These are phyloP conservation scores for Ophiostoma quercus DNA, from an alignment of 2,329 filamentous ascomycete species.

Conservation along the genomic window DNA sequence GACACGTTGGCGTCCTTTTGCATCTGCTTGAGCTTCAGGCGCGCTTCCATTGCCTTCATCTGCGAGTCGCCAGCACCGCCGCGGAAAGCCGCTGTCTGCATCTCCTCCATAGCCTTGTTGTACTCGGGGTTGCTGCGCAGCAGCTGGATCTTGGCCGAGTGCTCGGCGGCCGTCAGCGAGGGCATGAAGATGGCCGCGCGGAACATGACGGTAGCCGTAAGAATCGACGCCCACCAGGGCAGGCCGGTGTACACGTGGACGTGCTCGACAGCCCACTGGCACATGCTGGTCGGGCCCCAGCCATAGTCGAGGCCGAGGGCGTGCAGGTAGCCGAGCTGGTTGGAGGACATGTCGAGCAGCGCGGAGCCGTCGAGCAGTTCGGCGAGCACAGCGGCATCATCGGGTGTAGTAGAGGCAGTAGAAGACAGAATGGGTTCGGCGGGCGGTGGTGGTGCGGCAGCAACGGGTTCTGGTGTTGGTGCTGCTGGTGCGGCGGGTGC, in stretches of 20 bases:
- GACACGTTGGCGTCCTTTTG: conserved; percentile 53
- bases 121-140: conserved; percentile 43
- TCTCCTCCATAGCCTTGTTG: conserved; percentile 48
- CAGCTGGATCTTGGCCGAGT: conserved; percentile 53
- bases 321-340: conserved; percentile 76
- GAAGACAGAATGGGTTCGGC: conserved; percentile 22
- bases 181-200: conserved; percentile 63
- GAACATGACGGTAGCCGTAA: conserved; percentile 58
- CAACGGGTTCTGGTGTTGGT: conserved; percentile 25
- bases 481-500: background rate
- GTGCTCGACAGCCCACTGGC: conserved; percentile 76
- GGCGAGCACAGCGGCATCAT: conserved; percentile 19
- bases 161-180: conserved; percentile 57
- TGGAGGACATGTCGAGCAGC: conserved; percentile 56
- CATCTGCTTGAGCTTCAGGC: conserved; percentile 45
- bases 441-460: conserved; percentile 28
- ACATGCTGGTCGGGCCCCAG: conserved; percentile 66
- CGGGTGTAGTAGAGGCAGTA: conserved; percentile 29
- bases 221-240: conserved; percentile 78
- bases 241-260: conserved; percentile 69
- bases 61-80: conserved; percentile 40
- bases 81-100: conserved; percentile 23
- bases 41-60: conserved; percentile 41
- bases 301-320: conserved; percentile 82
- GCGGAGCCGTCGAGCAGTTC: conserved; percentile 37